Evolutionary conservation across 495 filamentous ascomycete species (phyloP).

Genomic region (Jackrogersella multiformis): DNA sequence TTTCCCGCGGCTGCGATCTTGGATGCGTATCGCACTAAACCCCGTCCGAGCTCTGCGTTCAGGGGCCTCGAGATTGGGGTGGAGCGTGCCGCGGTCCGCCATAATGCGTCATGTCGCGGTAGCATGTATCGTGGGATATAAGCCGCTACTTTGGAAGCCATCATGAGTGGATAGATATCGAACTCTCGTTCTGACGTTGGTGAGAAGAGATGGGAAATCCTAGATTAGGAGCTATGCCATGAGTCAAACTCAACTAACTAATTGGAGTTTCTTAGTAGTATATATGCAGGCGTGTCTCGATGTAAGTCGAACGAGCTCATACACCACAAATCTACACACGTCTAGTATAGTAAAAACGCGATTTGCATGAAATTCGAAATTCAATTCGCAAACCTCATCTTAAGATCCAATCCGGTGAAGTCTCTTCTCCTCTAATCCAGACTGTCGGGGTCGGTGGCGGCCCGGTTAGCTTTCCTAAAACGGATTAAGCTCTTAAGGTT

Average conservation of each 20-base stretch:
- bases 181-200: neutral
- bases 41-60: conserved; percentile 38
- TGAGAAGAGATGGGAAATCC: neutral
- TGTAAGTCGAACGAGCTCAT: neutral
- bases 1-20: conserved; percentile 35
- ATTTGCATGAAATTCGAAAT: conserved; percentile 30
- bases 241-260: too few species aligned
- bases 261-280: too few species aligned
- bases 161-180: conserved; percentile 38
- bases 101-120: conserved; percentile 59
- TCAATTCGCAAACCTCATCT: conserved; percentile 16
- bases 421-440: conserved; percentile 15
- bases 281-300: conserved; percentile 6
- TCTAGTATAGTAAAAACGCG: too few species aligned
- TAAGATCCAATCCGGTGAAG: conserved; percentile 19
- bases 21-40: conserved; percentile 49
- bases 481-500: conserved; percentile 10
- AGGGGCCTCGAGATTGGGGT: conserved; percentile 35
- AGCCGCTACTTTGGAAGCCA: conserved; percentile 51
- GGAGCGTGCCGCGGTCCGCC: conserved; percentile 48
- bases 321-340: conserved; percentile 10
- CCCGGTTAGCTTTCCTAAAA: conserved; percentile 24
- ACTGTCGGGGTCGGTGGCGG: conserved; percentile 17
- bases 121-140: conserved; percentile 64
- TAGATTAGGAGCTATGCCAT: too few species aligned